phyloP scores from a whole-genome alignment of 805 yeast species.

The Ogataea parapolymorpha region DNA sequence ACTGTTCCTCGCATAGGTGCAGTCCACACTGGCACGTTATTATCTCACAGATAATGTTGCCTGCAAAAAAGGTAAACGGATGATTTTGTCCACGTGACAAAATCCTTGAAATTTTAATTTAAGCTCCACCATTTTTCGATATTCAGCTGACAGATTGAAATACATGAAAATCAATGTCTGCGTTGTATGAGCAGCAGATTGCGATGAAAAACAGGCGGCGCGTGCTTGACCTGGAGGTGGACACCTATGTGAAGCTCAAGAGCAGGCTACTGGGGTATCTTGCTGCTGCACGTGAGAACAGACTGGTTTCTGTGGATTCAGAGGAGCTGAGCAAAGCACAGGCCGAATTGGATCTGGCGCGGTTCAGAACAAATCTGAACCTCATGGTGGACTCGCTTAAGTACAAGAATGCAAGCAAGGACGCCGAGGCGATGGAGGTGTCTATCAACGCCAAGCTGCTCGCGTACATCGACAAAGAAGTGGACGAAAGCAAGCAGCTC shows the following conservation, averaged over 20 bases:
- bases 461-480: conserved; percentile 19
- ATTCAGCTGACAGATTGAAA: too few relatives aligned
- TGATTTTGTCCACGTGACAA: too few relatives aligned
- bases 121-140: too few relatives aligned
- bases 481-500: conserved; percentile 21
- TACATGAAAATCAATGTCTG: too few relatives aligned
- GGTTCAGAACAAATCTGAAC: conserved; percentile 19
- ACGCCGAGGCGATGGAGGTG: conserved; percentile 20
- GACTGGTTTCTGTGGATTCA: conserved; percentile 11
- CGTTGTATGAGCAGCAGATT: conserved; percentile 15
- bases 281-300: conserved; percentile 15
- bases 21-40: too few relatives aligned
- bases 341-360: conserved; percentile 16
- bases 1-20: too few relatives aligned
- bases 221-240: conserved; percentile 31
- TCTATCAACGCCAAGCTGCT: conserved; percentile 18
- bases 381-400: conserved; percentile 21
- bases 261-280: conserved; percentile 17
- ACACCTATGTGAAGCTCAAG: conserved; percentile 24
- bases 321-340: conserved; percentile 20
- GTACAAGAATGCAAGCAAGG: conserved; percentile 13
- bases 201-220: conserved; percentile 29
- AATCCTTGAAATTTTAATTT: too few relatives aligned
- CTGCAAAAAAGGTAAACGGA: too few relatives aligned
- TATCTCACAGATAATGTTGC: too few relatives aligned